Evolutionary conservation across 495 filamentous ascomycete genomes (phyloP).

Genomic region (Neurospora terricola): DNA sequence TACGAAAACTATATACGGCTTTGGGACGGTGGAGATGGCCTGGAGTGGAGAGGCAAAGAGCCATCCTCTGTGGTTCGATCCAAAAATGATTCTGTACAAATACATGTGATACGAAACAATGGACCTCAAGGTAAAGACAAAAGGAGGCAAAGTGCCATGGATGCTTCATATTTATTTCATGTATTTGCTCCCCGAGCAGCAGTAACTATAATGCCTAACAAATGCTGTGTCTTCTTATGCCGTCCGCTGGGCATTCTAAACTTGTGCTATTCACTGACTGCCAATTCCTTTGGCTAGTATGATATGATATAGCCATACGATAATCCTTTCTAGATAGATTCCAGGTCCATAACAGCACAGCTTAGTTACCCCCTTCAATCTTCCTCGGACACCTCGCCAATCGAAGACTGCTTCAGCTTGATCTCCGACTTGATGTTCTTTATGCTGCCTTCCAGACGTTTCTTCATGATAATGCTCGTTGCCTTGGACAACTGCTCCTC

Average conservation of each 20-base stretch:
- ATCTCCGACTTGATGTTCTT: conserved; percentile 46
- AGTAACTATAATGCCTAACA: background rate
- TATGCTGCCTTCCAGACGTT: conserved; percentile 43
- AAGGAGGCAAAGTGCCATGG: too few relatives aligned
- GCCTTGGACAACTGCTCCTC: conserved; percentile 28
- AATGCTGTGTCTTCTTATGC: background rate
- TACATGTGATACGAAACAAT: background rate
- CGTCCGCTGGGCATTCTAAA: background rate
- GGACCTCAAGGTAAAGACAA: too few relatives aligned
- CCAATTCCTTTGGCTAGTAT: background rate
- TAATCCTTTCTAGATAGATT: background rate
- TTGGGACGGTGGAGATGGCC: background rate
- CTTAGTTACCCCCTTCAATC: conserved; percentile 3
- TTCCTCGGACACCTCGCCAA: conserved; percentile 39
- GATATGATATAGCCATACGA: background rate
- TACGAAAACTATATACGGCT: background rate
- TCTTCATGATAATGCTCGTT: conserved; percentile 39
- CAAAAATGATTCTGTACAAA: background rate
- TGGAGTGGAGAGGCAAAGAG: background rate
- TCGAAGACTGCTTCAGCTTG: conserved; percentile 45
- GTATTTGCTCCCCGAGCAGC: background rate
- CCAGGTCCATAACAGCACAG: background rate
- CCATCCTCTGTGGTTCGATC: background rate
- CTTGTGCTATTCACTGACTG: background rate
- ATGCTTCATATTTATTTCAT: background rate